phyloP scores from a whole-genome alignment of 495 filamentous ascomycete genomes.

The Neurospora sp. region DNA sequence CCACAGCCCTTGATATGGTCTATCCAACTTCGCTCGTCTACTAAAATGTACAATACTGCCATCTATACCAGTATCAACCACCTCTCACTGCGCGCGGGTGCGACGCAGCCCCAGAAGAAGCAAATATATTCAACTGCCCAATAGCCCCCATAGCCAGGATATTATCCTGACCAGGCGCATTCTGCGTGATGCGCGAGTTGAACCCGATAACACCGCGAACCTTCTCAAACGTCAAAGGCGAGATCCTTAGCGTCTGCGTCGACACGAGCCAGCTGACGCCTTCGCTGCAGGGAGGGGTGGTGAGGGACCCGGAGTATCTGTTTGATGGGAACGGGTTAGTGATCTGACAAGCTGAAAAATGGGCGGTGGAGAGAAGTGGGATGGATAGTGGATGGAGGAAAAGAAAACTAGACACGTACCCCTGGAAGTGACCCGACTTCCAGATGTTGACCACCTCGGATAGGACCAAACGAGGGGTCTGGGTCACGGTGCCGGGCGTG shows the following conservation, averaged over 20 bases:
- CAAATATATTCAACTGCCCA: neutral
- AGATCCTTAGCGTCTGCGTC: constrained; percentile 39
- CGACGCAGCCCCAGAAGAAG: neutral
- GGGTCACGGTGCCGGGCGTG: constrained; percentile 42
- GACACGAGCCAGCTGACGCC: constrained; percentile 49
- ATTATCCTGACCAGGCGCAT: constrained; percentile 43
- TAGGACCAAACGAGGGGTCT: constrained; percentile 48
- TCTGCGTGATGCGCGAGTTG: constrained; percentile 55
- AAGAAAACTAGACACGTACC: constrained; percentile 3
- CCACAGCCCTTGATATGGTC: neutral
- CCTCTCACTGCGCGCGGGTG: neutral
- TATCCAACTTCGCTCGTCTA: neutral
- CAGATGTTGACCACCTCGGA: constrained; percentile 40
- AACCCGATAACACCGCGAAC: constrained; percentile 53
- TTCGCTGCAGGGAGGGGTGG: constrained; percentile 60
- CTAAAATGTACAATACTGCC: neutral
- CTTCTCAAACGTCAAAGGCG: constrained; percentile 42
- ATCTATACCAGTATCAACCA: neutral
- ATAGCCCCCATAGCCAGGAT: constrained; percentile 23
- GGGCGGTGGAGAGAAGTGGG: neutral
- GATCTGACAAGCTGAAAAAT: neutral
- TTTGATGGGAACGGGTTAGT: neutral
- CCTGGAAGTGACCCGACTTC: constrained; percentile 37
- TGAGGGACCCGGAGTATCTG: constrained; percentile 52
- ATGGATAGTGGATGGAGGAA: neutral